Percentiles rank a stretch among this genome's conserved stretches.
Conservation (phyloP, 2,329 filamentous ascomycete genomes). For the Beauveria australis region DNA sequence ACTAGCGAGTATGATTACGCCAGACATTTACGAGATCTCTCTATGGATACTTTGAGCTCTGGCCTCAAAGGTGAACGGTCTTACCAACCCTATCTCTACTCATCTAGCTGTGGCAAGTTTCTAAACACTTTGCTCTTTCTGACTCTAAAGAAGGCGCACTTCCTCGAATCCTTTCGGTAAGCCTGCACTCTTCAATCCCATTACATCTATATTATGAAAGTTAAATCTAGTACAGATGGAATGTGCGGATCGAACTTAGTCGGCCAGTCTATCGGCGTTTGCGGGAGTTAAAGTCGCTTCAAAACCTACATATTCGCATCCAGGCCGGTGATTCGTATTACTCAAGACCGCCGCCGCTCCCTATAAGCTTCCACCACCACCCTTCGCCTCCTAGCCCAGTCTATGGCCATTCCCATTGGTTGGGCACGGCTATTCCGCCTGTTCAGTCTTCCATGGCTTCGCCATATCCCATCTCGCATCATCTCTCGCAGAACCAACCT, state of each 20-base stretch:
- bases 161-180: constrained; percentile 49
- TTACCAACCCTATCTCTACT: constrained; percentile 47
- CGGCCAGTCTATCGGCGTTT: constrained; percentile 48
- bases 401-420: constrained; percentile 18
- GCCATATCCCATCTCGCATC: constrained; percentile 5
- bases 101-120: constrained; percentile 52
- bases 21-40: constrained; percentile 45
- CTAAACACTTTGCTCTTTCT: constrained; percentile 52
- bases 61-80: constrained; percentile 45
- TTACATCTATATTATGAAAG: not conserved
- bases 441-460: constrained; percentile 15
- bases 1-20: constrained; percentile 58
- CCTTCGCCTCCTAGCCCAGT: not conserved
- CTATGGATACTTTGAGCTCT: constrained; percentile 45
- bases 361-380: constrained; percentile 9
- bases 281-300: constrained; percentile 44
- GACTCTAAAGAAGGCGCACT: constrained; percentile 45
- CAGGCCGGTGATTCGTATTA: constrained; percentile 50
- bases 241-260: constrained; percentile 55
- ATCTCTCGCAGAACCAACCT: constrained; percentile 5
- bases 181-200: constrained; percentile 16
- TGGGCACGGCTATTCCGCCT: constrained; percentile 16
- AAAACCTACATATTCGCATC: constrained; percentile 49
- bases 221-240: constrained; percentile 39
- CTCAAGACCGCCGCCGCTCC: constrained; percentile 37